Base-by-base conservation (phyloP, 2,329 filamentous ascomycete genomes). In the Amylocarpus encephaloides region DNA sequence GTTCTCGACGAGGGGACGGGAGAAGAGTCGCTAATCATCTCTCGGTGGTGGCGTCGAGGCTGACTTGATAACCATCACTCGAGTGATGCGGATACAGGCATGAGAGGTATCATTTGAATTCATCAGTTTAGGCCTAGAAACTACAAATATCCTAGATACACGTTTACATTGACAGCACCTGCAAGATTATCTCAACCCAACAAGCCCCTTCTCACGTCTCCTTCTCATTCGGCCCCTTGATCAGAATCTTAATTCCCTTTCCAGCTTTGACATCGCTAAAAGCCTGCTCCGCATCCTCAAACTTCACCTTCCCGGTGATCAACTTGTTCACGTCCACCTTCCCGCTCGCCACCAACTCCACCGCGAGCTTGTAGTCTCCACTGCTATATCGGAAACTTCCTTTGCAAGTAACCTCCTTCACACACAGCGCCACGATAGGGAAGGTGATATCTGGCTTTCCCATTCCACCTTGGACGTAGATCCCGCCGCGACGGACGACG, bases 351-450 rank as follows among this genome's bases (percentile, higher is more conserved):
- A 95, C 81, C 54, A 97, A 75, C 56, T 88, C 81, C 41, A 96
- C 72, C 0, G 82, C 83, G 6, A 83, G 72, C 61, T 83, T 79
- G 70, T 96, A 97, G 69, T 96, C 92, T 16, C 91, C 91, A 48
- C 82, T 79, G 3, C 85, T 85, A 69, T 97, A 97, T 35, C 92
- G 81, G 77, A 97, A 97, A 55, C 85, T 91, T 18, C 92, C 92
- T 65, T 85, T 87, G 42, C 87, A 78, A 10, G 84, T 94, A 46
- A 95, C 75, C 74, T 97, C 92, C 73, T 96, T 96, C 45, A 83
- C 77, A 68, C 90, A 94, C 65, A 94, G 76, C 5, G 87, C 85
- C 79, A 92, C 87, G 67, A 97, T 95, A 46, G 92, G 92, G 73
- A 96, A 95, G 7, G 71, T 86, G 67, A 96, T 91, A 64, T 95